A percentile compares a stretch with the other conserved stretches of the same genome.
phyloP scores from a whole-genome alignment of 768 basidiomycete species.

The Agaricus blazei region DNA sequence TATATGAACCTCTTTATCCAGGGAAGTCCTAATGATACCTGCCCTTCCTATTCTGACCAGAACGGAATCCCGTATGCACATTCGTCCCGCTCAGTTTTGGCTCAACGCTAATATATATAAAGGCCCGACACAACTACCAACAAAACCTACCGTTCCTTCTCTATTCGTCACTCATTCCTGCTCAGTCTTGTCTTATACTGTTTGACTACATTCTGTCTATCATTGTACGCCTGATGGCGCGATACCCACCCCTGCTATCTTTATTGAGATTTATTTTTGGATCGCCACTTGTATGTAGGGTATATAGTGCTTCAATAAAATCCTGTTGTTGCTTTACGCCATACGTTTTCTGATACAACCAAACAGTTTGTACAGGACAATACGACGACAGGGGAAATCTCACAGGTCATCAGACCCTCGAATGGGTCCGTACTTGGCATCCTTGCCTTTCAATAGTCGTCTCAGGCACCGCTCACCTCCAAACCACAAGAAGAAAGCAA shows the following conservation, averaged over 20 bases:
- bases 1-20: constrained; percentile 12
- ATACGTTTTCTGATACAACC: neutral
- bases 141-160: constrained; percentile 33
- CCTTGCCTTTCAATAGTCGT: constrained; percentile 31
- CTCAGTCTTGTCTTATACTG: constrained; percentile 39
- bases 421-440: constrained; percentile 40
- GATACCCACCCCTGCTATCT: neutral
- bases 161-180: constrained; percentile 33
- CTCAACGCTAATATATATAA: neutral
- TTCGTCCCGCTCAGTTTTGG: neutral
- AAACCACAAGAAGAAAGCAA: constrained; percentile 42
- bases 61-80: constrained; percentile 57
- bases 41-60: constrained; percentile 67
- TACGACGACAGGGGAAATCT: neutral
- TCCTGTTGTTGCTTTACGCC: neutral
- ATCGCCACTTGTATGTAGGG: neutral
- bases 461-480: constrained; percentile 46
- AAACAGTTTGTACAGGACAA: neutral
- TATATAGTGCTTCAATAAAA: neutral
- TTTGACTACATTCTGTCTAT: constrained; percentile 25
- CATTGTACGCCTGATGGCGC: neutral
- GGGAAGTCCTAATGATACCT: constrained; percentile 45
- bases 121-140: constrained; percentile 41
- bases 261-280: neutral
- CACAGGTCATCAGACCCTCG: constrained; percentile 34